Conservation (phyloP, 306 rosid species). For the Cyamopsis tetragonoloba region DNA sequence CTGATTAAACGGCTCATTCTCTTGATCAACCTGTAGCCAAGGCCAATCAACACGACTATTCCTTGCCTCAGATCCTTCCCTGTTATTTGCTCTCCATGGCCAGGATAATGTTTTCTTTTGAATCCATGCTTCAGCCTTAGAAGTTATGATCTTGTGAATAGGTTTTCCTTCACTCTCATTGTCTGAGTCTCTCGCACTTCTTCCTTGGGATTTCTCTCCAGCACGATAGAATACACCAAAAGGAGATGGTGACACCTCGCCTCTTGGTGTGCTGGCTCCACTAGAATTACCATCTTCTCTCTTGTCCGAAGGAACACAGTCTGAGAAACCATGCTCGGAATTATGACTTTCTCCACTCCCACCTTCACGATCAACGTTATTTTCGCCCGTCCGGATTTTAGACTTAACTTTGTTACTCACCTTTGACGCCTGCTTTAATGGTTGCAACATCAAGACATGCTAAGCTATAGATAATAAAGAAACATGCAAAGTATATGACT, state of each 20-base stretch:
- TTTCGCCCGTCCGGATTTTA: conserved; percentile 58
- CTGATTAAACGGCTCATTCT: conserved; percentile 44
- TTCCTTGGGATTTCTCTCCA: conserved; percentile 61
- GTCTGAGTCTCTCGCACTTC: conserved; percentile 46
- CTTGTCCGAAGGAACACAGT: conserved; percentile 46
- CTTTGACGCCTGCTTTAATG: conserved; percentile 70
- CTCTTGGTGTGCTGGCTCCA: conserved; percentile 94
- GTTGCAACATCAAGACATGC: conserved; percentile 43
- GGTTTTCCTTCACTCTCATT: conserved; percentile 70
- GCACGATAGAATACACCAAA: conserved; percentile 48
- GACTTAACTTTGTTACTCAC: conserved; percentile 89
- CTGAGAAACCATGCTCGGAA: conserved; percentile 57
- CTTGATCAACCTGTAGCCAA: conserved; percentile 73
- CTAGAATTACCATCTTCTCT: conserved; percentile 93
- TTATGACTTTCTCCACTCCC: conserved; percentile 59
- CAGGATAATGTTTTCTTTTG: conserved; percentile 76
- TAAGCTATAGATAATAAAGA: conserved; percentile 27
- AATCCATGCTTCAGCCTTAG: conserved; percentile 91
- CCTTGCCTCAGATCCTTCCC: conserved; percentile 58
- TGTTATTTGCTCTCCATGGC: conserved; percentile 84
- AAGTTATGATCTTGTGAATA: conserved; percentile 63
- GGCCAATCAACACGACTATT: conserved; percentile 56
- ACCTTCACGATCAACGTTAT: conserved; percentile 53
- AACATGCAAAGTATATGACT: conserved; percentile 37
- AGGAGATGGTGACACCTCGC: conserved; percentile 53